These are phyloP conservation scores for Parsonsia alboflavescens DNA, from an alignment of 257 asterid genomes.

Conservation along the genomic window DNA sequence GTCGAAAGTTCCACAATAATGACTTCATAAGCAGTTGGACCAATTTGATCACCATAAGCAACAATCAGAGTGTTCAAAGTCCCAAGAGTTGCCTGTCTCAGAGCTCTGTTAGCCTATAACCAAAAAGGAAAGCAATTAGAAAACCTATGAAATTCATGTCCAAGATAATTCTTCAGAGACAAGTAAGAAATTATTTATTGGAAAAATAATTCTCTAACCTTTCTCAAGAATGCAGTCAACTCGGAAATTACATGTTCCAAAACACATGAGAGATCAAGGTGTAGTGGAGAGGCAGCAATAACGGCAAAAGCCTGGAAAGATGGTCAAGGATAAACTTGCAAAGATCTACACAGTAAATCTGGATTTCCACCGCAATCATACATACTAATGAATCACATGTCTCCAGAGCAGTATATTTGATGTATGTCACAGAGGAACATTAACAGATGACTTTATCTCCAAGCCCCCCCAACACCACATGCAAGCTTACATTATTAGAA, in stretches of 20 bases:
- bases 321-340: conserved; percentile 11
- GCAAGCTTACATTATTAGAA: background rate
- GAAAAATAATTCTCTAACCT: conserved; percentile 37
- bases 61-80: conserved; percentile 85
- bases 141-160: background rate
- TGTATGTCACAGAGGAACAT: background rate
- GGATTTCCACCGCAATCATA: background rate
- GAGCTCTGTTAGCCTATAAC: conserved; percentile 88
- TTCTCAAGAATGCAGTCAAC: conserved; percentile 89
- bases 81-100: conserved; percentile 94
- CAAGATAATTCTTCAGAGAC: background rate
- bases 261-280: conserved; percentile 79
- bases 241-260: conserved; percentile 87
- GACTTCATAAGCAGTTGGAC: conserved; percentile 87
- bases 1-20: conserved; percentile 91
- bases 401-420: background rate
- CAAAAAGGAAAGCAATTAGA: conserved; percentile 21
- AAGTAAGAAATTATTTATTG: background rate
- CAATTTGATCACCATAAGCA: conserved; percentile 90
- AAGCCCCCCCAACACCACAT: no score
- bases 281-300: conserved; percentile 92
- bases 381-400: background rate
- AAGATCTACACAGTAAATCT: background rate
- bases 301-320: conserved; percentile 87
- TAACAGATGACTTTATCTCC: background rate